Percentiles rank a stretch among this genome's conserved stretches.
Evolutionary conservation across 805 yeast species (phyloP).

Genomic region (Danielozyma ontarioensis): DNA sequence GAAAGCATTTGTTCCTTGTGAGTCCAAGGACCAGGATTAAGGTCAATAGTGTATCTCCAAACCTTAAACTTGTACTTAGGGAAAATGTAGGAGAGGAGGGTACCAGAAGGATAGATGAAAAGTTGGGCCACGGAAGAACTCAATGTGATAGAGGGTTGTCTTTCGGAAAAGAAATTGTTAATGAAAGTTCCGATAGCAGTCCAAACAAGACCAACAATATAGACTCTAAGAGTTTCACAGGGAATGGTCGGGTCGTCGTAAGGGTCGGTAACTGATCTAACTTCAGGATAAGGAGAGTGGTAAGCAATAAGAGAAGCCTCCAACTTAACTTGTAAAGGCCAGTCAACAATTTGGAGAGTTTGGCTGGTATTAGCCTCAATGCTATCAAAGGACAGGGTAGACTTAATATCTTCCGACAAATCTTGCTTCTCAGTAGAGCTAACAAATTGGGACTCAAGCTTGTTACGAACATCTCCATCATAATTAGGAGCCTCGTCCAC

Average conservation of each 20-base stretch:
- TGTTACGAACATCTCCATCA: background rate
- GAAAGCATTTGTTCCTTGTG: constrained; percentile 11
- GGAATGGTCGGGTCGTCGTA: constrained; percentile 18
- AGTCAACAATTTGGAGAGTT: constrained; percentile 1
- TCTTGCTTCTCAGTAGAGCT: background rate
- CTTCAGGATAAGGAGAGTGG: constrained; percentile 29
- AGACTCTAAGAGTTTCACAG: constrained; percentile 42
- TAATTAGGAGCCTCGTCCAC: constrained; percentile 3
- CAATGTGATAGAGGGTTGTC: constrained; percentile 47
- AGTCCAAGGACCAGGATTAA: constrained; percentile 12
- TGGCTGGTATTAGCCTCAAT: background rate
- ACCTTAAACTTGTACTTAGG: constrained; percentile 26
- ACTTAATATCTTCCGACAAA: background rate
- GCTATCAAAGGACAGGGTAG: background rate
- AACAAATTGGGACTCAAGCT: background rate
- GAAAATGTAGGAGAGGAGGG: constrained; percentile 20
- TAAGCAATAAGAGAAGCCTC: constrained; percentile 12
- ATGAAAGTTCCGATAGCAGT: constrained; percentile 49
- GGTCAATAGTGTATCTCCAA: constrained; percentile 9
- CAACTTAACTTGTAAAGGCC: constrained; percentile 9
- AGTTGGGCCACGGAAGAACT: constrained; percentile 42
- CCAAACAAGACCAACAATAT: constrained; percentile 49
- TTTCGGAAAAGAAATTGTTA: constrained; percentile 52
- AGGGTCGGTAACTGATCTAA: constrained; percentile 24
- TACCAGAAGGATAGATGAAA: constrained; percentile 43